Conservation (phyloP, 345 rosid genomes). For the Salix suchowensis region DNA sequence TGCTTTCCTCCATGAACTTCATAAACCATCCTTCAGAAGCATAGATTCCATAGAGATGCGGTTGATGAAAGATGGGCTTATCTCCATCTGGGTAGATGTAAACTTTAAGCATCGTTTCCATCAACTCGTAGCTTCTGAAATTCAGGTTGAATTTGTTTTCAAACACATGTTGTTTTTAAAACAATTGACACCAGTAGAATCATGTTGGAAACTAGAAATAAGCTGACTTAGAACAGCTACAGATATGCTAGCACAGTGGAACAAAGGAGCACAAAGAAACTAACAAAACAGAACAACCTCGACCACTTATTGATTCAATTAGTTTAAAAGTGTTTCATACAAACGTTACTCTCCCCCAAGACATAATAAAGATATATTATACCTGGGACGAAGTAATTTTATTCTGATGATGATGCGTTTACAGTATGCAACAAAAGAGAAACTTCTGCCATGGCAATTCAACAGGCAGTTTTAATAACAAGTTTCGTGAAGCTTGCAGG, state of each 20-base stretch:
- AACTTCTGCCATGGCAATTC: too few relatives aligned
- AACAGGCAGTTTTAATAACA: too few relatives aligned
- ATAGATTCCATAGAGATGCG: slow-evolving; percentile 70
- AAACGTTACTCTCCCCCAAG: too few relatives aligned
- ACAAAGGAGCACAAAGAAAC: too few relatives aligned
- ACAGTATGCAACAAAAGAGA: too few relatives aligned
- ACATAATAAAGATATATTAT: too few relatives aligned
- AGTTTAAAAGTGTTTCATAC: too few relatives aligned
- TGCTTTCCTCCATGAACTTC: slow-evolving; percentile 71
- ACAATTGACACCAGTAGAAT: neutral
- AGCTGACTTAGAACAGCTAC: neutral
- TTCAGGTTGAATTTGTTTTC: neutral
- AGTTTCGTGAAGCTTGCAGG: too few relatives aligned
- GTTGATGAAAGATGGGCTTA: slow-evolving; percentile 69
- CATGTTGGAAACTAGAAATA: neutral
- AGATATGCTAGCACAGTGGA: neutral
- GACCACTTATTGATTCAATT: too few relatives aligned
- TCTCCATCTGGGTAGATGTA: slow-evolving; percentile 73
- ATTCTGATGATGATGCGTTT: too few relatives aligned
- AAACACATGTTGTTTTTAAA: neutral
- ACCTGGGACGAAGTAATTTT: too few relatives aligned
- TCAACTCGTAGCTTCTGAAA: slow-evolving; percentile 78
- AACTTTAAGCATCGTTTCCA: slow-evolving; percentile 79
- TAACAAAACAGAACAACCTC: too few relatives aligned
- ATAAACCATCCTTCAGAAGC: slow-evolving; percentile 99